These are phyloP conservation scores for Termitomyces bulborhizus DNA, from an alignment of 768 basidiomycete genomes.

Conservation along the genomic window DNA sequence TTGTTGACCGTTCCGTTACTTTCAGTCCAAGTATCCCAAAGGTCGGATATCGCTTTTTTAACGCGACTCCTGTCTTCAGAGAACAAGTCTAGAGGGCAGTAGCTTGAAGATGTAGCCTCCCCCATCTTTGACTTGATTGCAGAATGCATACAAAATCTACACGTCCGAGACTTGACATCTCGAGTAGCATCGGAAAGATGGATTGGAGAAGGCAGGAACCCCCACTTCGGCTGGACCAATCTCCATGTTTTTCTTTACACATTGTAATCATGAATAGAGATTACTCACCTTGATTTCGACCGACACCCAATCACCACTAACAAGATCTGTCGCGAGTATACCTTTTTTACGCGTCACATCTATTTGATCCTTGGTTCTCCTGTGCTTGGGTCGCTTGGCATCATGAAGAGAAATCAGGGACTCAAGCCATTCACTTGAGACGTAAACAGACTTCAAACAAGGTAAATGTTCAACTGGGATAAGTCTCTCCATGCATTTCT, in stretches of 20 bases:
- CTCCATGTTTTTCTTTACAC: not conserved
- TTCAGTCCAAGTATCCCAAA: slow-evolving; percentile 70
- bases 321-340: slow-evolving; percentile 75
- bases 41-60: slow-evolving; percentile 50
- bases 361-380: slow-evolving; percentile 52
- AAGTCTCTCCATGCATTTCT: slow-evolving; percentile 55
- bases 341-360: slow-evolving; percentile 51
- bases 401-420: slow-evolving; percentile 42
- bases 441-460: slow-evolving; percentile 41
- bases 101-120: slow-evolving; percentile 36
- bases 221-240: slow-evolving; percentile 86
- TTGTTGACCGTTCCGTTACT: slow-evolving; percentile 73
- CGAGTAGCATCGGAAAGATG: slow-evolving; percentile 58
- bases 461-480: slow-evolving; percentile 60
- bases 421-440: slow-evolving; percentile 54
- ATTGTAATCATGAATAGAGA: not conserved
- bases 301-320: slow-evolving; percentile 58
- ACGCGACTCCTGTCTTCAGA: slow-evolving; percentile 62
- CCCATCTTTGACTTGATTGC: slow-evolving; percentile 40
- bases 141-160: slow-evolving; percentile 90
- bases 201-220: slow-evolving; percentile 65
- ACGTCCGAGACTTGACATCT: slow-evolving; percentile 60
- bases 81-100: slow-evolving; percentile 90
- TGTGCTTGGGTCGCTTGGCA: slow-evolving; percentile 44
- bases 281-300: slow-evolving; percentile 85